Base-by-base conservation (phyloP, 345 rosid genomes). In the Barbarea vulgaris region DNA sequence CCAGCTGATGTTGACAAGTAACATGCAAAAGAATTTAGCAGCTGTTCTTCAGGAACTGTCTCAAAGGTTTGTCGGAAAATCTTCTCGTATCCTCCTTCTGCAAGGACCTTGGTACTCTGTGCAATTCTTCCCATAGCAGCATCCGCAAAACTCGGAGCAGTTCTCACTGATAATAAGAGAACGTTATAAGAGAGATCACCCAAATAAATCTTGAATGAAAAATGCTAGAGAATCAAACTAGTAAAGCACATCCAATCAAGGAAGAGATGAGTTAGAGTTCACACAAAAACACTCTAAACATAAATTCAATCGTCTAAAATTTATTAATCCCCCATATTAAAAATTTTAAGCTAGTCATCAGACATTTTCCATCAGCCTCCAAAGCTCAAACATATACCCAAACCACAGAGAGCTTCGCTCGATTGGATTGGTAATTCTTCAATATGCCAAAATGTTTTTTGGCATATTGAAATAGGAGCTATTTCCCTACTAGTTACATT, bases 91-190 rank as follows among this genome's bases (percentile, higher is more conserved):
- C 96, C 96, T 74, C 91, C 93, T 81, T 90, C 93, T 37, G 93
- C 93, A 37, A 90, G 80, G 51, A 90, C 88, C 74, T 90, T 88
- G 22, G 90, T 87, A 68, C 90, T 88, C 67, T 88, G 93, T 11
- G 96, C 93, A 69, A 90, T 82, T 82, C 93, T 90, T 83, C 93
- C 93, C 85, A 90, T 77, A 7, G 96, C 90, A 75, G 91, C 96
- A 67, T 90, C 96, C 48, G 91, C 83, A 77, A 90, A 82, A 80
- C 96, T 88, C 10, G 96, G 93, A 67, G 86, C 80, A 17, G 90
- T 90, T 79, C 85, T 90, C 85, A 90, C 93, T 88, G 78, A 9
- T 75, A 37, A n/a, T 42, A 34, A 3, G 15, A 75, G 1, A 70
- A 68, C 59, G 56, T 24, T 27, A 3, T 25, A 31, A 30, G 13